Base-by-base conservation (phyloP, 2,329 filamentous ascomycete genomes). In the Allantophomopsis lycopodina region DNA sequence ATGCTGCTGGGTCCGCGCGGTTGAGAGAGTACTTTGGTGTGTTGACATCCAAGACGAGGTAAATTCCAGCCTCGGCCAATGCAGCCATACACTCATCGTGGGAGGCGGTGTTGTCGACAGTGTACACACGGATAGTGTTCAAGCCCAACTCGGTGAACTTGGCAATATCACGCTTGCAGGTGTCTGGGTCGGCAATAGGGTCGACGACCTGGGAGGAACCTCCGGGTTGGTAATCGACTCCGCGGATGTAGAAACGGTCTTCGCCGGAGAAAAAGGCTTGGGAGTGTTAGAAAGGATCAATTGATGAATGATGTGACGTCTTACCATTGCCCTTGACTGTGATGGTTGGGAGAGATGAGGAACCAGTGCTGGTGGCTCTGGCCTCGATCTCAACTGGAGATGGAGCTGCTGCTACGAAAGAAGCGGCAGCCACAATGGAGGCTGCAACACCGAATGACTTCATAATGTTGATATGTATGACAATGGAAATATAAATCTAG, bases 41-140 rank as follows among this genome's bases (percentile, higher is more conserved):
- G 66, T 80, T 80, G 60, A 80, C 72, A 50, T 82, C 77, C 35
- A 82, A 63, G 8, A 79, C 76, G 23, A 83, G 66, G 65, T 82
- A 82, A 63, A 83, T 82, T 44, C 77, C 77, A 45, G 76, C 77
- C 50, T 73, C 73, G 31, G 74, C 73, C 45, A 82, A 63, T 32
- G 66, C 64, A 38, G 61, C 64, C 78, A 83, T 83, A 61, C 78
- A 83, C 47, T 69, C 67, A 50, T 80, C 74, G 57, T 83, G 78
- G 57, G 74, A 58, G 46, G 65, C 61, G 38, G 71, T 71, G 65
- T 81, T 82, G 61, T 83, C 78, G 48, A 82, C 70, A 3, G 73
- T 78, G 68, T 82, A 82, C 43, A 82, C 72, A 59, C 78, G 77
- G 52, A 83, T 64, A 33, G 77, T 79, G 64, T 83, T 83, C 56